Evolutionary conservation across 108 stramenopile species (phyloP).

Genomic region (Skeletonema tropicum): DNA sequence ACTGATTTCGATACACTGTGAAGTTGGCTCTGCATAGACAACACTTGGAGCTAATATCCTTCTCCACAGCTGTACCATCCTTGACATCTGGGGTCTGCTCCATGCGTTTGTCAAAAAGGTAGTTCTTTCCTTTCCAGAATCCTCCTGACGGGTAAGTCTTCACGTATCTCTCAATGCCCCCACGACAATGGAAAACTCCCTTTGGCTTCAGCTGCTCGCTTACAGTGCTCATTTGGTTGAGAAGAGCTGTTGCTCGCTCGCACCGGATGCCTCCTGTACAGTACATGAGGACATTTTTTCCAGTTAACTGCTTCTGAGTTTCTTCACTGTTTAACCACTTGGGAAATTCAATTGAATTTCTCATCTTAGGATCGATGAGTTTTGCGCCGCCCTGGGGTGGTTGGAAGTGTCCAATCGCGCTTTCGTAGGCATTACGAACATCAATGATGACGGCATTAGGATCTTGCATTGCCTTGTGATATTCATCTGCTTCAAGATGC

Average conservation of each 20-base stretch:
- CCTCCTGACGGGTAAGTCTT: constrained; percentile 78
- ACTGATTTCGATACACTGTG: constrained; percentile 59
- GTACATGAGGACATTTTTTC: constrained; percentile 71
- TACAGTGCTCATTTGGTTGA: constrained; percentile 67
- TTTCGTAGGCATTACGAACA: constrained; percentile 84
- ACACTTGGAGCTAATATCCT: constrained; percentile 56
- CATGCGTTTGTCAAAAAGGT: constrained; percentile 82
- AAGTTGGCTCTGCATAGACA: constrained; percentile 57
- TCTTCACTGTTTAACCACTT: constrained; percentile 69
- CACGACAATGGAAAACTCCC: constrained; percentile 77
- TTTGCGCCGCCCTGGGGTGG: constrained; percentile 70
- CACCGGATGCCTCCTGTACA: constrained; percentile 80
- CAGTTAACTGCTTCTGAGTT: constrained; percentile 66
- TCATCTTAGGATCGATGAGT: constrained; percentile 77
- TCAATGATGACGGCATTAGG: constrained; percentile 81
- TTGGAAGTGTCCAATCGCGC: constrained; percentile 65
- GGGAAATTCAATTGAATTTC: constrained; percentile 73
- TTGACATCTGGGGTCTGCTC: constrained; percentile 64
- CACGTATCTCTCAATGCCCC: constrained; percentile 73
- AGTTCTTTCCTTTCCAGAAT: constrained; percentile 84
- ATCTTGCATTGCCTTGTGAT: constrained; percentile 72
- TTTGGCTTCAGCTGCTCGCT: constrained; percentile 41
- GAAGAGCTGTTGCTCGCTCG: constrained; percentile 76
- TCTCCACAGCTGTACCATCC: constrained; percentile 43
- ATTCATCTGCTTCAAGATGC: constrained; percentile 79